Evolutionary conservation across 2,329 filamentous ascomycete genomes (phyloP).

Genomic region (Cladophialophora carrionii): DNA sequence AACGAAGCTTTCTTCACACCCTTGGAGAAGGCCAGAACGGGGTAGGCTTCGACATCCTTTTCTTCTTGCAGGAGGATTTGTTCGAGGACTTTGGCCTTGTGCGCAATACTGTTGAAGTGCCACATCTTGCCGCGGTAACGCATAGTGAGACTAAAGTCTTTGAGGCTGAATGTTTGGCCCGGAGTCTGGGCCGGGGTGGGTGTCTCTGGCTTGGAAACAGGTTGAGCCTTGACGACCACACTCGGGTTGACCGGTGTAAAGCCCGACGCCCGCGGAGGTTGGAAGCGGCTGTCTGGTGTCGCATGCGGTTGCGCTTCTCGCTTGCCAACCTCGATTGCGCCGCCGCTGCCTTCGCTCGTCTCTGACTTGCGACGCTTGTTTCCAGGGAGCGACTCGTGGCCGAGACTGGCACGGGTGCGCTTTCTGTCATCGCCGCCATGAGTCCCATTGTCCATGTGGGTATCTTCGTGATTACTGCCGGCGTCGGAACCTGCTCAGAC

Average conservation of each 20-base stretch:
- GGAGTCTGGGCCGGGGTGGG: not conserved
- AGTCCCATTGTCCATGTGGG: not conserved
- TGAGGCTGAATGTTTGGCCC: constrained; percentile 6
- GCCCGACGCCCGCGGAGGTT: constrained; percentile 1
- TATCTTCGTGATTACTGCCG: constrained; percentile 16
- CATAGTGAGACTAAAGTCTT: constrained; percentile 16
- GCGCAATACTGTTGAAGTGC: constrained; percentile 24
- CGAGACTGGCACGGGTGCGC: constrained; percentile 10
- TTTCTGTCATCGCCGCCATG: constrained; percentile 11
- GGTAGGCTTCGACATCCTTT: constrained; percentile 26
- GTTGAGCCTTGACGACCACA: not conserved
- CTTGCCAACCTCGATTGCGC: not conserved
- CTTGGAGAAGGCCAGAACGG: constrained; percentile 22
- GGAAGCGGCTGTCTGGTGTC: not conserved
- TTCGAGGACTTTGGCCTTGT: constrained; percentile 26
- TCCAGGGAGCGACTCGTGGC: not conserved
- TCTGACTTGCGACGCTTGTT: constrained; percentile 18
- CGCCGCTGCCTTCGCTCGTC: not conserved
- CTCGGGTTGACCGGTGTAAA: constrained; percentile 19
- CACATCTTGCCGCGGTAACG: constrained; percentile 24
- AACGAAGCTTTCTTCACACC: constrained; percentile 9
- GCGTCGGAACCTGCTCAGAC: constrained; percentile 18
- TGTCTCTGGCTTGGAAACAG: not conserved
- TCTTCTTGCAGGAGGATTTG: constrained; percentile 24
- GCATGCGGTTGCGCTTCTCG: not conserved